Base-by-base conservation (phyloP, 1,139 yeast genomes). In the Blastobotrys capitulatus region DNA sequence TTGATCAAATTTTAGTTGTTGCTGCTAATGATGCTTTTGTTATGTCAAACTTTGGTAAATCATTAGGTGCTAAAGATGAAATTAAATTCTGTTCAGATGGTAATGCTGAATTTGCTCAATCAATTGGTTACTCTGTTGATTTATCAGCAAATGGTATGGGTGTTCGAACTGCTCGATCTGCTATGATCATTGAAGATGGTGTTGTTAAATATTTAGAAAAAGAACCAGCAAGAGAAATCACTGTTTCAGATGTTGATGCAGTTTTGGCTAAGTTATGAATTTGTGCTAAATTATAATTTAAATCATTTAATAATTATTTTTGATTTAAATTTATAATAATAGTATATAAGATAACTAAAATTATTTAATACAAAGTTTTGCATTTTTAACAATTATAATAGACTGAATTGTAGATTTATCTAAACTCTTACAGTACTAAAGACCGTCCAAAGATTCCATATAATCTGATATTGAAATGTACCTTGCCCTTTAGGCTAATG, bases 11-110 rank as follows among this genome's bases (percentile, higher is more conserved):
- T 48, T 73, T 87, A 52, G 83, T 88, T 31, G 65, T 86, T 53
- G 78, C 94, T 47, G 85, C 86, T 53, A 89, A 88, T 69, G 88
- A 86, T 60, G 86, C 96, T 29, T 87, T 87, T 64, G 94, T 88
- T 51, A 73, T 74, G 66, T 58, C 71, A 55, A 94, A 94, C 37
- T 86, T 95, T 94, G 90, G 86, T 55, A 85, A 84, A 70, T 79
- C 81, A 18, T 72, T 86, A 50, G 80, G 81, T 38, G 72, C 71
- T 71, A 70, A 69, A 55, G 79, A 72, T 56, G 66, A 64, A 49
- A 44, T 62, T 38, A 75, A 82, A 59, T 86, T 86, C 65, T 95
- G 83, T 47, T 73, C 83, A 55, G 96, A 89, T 66, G 80, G 87
- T 42, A 77, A 77, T 52, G 83, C 83, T 45, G 69, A 70, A 37